phyloP scores from a whole-genome alignment of 2,329 filamentous ascomycete species.

The Bipolaris zeicola region DNA sequence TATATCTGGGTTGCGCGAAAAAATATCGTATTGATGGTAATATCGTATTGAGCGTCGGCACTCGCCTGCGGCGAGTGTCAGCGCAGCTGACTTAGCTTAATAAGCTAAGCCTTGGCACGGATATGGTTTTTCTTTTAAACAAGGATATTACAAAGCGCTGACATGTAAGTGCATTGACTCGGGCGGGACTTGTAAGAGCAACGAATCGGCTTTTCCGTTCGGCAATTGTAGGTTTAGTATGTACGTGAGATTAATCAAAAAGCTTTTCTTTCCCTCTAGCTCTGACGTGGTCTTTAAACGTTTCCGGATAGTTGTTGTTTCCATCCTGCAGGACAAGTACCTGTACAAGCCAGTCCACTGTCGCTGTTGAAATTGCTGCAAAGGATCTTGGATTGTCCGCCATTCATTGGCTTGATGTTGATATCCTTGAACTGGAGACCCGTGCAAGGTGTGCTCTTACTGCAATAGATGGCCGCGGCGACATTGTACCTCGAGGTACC shows the following conservation, averaged over 20 bases:
- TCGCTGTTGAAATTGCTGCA: constrained; percentile 38
- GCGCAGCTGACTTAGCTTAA: too few relatives aligned
- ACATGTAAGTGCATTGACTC: too few relatives aligned
- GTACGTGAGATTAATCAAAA: background rate
- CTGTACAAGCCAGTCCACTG: constrained; percentile 33
- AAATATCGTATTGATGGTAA: too few relatives aligned
- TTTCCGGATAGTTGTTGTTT: constrained; percentile 35
- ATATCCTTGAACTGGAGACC: constrained; percentile 55
- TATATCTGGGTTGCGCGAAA: too few relatives aligned
- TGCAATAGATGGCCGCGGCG: constrained; percentile 53
- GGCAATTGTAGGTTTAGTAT: background rate
- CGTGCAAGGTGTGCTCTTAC: constrained; percentile 49
- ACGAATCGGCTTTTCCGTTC: too few relatives aligned
- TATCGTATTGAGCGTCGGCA: too few relatives aligned
- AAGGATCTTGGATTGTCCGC: constrained; percentile 27
- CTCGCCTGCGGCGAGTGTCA: too few relatives aligned
- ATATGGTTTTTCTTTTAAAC: too few relatives aligned
- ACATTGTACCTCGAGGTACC: constrained; percentile 53
- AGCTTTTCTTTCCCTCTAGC: too few relatives aligned
- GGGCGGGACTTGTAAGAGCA: too few relatives aligned
- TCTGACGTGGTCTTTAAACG: constrained; percentile 6
- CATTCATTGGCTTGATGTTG: constrained; percentile 49
- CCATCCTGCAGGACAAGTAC: constrained; percentile 32
- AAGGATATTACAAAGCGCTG: too few relatives aligned
- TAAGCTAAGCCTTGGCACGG: too few relatives aligned